Evolutionary conservation across 805 yeast species (phyloP).

Genomic region (Priceomyces carsonii): DNA sequence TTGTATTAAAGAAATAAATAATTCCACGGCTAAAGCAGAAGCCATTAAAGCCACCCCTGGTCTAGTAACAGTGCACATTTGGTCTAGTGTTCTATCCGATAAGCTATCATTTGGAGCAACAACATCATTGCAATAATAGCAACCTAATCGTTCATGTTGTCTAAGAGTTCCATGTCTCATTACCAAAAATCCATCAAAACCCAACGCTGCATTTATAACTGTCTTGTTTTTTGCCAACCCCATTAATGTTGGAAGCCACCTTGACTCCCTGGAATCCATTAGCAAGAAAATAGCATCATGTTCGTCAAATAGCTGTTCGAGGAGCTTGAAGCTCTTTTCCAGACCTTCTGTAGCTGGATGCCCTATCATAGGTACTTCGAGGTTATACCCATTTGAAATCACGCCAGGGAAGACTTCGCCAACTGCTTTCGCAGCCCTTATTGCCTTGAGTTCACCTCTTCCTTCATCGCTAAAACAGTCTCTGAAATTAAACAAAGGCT

Average conservation of each 20-base stretch:
- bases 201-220: constrained; percentile 90
- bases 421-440: constrained; percentile 71
- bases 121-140: constrained; percentile 95
- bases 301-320: constrained; percentile 53
- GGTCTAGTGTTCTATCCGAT: constrained; percentile 88
- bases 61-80: constrained; percentile 97
- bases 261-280: constrained; percentile 92
- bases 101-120: constrained; percentile 90
- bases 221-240: constrained; percentile 66
- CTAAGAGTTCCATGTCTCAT: constrained; percentile 80
- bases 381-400: constrained; percentile 54
- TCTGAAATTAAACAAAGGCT: constrained; percentile 78
- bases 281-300: constrained; percentile 81
- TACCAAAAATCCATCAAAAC: constrained; percentile 90
- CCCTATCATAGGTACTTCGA: constrained; percentile 96
- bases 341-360: constrained; percentile 70
- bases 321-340: constrained; percentile 54
- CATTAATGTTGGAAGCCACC: constrained; percentile 96
- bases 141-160: constrained; percentile 59
- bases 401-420: constrained; percentile 79
- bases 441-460: constrained; percentile 74
- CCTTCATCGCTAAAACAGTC: constrained; percentile 70
- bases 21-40: constrained; percentile 81
- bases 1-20: constrained; percentile 73
- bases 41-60: constrained; percentile 95